These are phyloP conservation scores for Salvia sclarea DNA, from an alignment of 305 asterid species.

Conservation along the genomic window DNA sequence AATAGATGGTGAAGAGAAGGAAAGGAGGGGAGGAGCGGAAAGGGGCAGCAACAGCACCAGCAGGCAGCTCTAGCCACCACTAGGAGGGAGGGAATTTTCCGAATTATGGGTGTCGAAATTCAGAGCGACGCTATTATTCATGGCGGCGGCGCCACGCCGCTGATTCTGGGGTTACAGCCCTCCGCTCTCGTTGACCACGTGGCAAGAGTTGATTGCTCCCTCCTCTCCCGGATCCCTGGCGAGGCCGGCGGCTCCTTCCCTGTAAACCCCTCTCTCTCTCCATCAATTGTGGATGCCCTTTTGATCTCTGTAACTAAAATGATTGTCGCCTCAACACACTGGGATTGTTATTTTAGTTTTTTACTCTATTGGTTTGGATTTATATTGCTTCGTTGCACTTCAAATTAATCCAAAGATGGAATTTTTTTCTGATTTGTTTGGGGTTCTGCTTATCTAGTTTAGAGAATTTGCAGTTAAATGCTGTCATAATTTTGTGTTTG, in stretches of 20 bases:
- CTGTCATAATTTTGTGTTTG: background rate
- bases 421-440: constrained; percentile 25
- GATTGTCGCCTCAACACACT: background rate
- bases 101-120: constrained; percentile 70
- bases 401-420: constrained; percentile 27
- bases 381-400: constrained; percentile 22
- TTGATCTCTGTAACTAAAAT: constrained; percentile 12
- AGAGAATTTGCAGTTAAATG: constrained; percentile 9
- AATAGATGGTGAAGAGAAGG: constrained; percentile 17
- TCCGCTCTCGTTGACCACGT: constrained; percentile 90
- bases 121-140: constrained; percentile 31
- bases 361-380: background rate
- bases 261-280: constrained; percentile 40
- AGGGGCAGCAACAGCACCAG: constrained; percentile 10
- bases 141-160: constrained; percentile 47
- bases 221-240: constrained; percentile 88
- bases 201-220: constrained; percentile 77
- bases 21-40: constrained; percentile 33
- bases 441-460: background rate
- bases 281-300: constrained; percentile 17
- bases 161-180: constrained; percentile 82
- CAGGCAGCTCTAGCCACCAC: constrained; percentile 8
- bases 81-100: background rate
- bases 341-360: background rate
- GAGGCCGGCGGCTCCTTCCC: constrained; percentile 97